phyloP scores from a whole-genome alignment of 129 eudicot species.

The Flaveria trinervia region DNA sequence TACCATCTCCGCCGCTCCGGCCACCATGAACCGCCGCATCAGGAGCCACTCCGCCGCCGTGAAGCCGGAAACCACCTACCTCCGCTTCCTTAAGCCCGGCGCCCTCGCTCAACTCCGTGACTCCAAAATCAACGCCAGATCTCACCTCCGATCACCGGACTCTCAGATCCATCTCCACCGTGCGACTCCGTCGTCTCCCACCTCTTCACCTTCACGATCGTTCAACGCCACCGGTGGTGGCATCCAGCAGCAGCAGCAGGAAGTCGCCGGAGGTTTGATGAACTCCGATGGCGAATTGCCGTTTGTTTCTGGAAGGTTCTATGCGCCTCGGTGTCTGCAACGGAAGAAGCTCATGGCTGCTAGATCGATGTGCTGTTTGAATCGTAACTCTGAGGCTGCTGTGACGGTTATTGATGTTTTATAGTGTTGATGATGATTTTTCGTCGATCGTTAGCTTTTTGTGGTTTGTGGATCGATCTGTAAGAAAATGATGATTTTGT shows the following conservation, averaged over 20 bases:
- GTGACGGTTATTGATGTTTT: constrained; percentile 47
- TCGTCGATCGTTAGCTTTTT: constrained; percentile 30
- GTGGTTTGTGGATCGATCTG: background rate
- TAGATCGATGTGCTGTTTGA: constrained; percentile 32
- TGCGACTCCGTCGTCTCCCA: constrained; percentile 23
- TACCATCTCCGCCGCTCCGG: constrained; percentile 3
- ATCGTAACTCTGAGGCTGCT: constrained; percentile 27
- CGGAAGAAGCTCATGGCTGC: constrained; percentile 56
- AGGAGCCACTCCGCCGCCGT: constrained; percentile 16
- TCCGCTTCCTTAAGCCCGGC: constrained; percentile 41
- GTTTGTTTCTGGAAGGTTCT: constrained; percentile 35
- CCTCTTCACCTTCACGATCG: constrained; percentile 30
- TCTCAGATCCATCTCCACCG: constrained; percentile 43
- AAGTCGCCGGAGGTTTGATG: constrained; percentile 4
- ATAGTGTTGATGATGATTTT: constrained; percentile 34
- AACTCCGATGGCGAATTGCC: constrained; percentile 32
- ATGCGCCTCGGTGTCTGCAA: constrained; percentile 46
- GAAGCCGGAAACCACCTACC: constrained; percentile 11
- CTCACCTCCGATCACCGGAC: constrained; percentile 29
- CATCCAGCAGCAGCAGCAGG: constrained; percentile 22
- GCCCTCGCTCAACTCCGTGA: constrained; percentile 47
- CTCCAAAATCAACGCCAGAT: constrained; percentile 51
- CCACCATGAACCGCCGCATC: constrained; percentile 45
- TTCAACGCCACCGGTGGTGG: background rate
- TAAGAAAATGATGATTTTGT: constrained; percentile 24